A percentile compares a stretch with the other conserved stretches of the same genome.
Evolutionary conservation across 768 basidiomycete genomes (phyloP).

Genomic region (Lactifluus piperatus): DNA sequence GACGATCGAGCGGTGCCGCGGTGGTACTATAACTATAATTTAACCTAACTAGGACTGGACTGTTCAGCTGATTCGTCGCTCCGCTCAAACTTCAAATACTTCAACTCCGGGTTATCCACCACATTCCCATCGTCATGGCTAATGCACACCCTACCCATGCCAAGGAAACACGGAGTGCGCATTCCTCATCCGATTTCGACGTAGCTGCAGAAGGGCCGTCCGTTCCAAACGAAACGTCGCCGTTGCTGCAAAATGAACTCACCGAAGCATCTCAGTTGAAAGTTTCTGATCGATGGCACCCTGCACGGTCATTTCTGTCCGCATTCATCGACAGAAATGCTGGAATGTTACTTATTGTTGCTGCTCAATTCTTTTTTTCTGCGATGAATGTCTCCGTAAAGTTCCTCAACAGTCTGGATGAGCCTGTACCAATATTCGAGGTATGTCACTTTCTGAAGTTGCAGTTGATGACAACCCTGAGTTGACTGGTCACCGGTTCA

Average conservation of each 20-base stretch:
- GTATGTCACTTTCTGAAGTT: neutral
- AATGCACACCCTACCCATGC: neutral
- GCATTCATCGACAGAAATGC: conserved; percentile 31
- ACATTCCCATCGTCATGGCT: neutral
- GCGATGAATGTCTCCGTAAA: conserved; percentile 59
- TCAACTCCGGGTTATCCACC: too few relatives aligned
- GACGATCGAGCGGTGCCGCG: too few relatives aligned
- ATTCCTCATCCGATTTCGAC: neutral
- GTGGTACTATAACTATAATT: too few relatives aligned
- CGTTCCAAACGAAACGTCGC: neutral
- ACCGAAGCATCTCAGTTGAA: neutral
- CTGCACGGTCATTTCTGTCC: neutral
- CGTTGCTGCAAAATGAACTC: neutral
- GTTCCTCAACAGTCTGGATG: conserved; percentile 45
- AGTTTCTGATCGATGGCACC: neutral
- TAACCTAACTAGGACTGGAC: too few relatives aligned
- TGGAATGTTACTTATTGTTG: conserved; percentile 51
- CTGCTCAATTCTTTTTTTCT: conserved; percentile 50
- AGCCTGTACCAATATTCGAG: conserved; percentile 34
- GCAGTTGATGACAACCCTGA: neutral
- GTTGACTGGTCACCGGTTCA: neutral
- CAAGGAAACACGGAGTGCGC: neutral
- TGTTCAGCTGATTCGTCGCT: too few relatives aligned
- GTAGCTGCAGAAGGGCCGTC: neutral
- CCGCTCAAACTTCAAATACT: neutral